These are phyloP conservation scores for Talaromyces marneffei DNA, from an alignment of 2,329 filamentous ascomycete species.

Conservation along the genomic window DNA sequence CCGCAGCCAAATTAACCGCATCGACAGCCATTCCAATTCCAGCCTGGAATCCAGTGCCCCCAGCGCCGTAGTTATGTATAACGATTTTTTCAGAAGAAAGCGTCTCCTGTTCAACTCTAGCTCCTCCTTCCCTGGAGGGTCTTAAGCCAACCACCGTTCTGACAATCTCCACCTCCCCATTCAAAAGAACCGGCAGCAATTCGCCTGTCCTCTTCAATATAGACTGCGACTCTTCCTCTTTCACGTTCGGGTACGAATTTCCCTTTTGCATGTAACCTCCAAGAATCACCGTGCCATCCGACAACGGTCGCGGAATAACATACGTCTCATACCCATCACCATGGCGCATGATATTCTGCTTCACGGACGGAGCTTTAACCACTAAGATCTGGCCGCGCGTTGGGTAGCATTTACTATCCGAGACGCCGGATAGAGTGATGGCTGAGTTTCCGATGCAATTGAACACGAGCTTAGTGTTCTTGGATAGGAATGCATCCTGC, in stretches of 20 bases:
- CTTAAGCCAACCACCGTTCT: slow-evolving; percentile 44
- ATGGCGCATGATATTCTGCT: slow-evolving; percentile 55
- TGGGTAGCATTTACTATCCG: slow-evolving; percentile 37
- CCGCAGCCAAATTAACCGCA: slow-evolving; percentile 4
- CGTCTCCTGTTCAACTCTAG: slow-evolving; percentile 51
- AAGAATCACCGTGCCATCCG: slow-evolving; percentile 55
- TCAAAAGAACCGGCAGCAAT: slow-evolving; percentile 29
- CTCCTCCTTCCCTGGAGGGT: slow-evolving; percentile 41
- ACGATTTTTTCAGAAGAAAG: slow-evolving; percentile 23
- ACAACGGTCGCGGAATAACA: slow-evolving; percentile 56
- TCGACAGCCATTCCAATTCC: slow-evolving; percentile 8
- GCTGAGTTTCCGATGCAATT: slow-evolving; percentile 29
- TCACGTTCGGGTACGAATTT: slow-evolving; percentile 49
- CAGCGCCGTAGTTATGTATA: slow-evolving; percentile 56
- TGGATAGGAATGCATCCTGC: slow-evolving; percentile 5
- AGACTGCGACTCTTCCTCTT: slow-evolving; percentile 40
- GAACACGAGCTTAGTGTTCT: slow-evolving; percentile 12
- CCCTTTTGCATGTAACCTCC: slow-evolving; percentile 56
- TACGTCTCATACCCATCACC: slow-evolving; percentile 60
- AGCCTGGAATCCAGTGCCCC: slow-evolving; percentile 56
- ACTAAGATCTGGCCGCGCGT: slow-evolving; percentile 46
- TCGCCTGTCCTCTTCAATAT: slow-evolving; percentile 38
- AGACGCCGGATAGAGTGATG: slow-evolving; percentile 30
- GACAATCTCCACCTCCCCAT: slow-evolving; percentile 32
- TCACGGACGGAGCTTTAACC: slow-evolving; percentile 39